Conservation (phyloP, 1,139 yeast species). For the Candida labiduridarum region DNA sequence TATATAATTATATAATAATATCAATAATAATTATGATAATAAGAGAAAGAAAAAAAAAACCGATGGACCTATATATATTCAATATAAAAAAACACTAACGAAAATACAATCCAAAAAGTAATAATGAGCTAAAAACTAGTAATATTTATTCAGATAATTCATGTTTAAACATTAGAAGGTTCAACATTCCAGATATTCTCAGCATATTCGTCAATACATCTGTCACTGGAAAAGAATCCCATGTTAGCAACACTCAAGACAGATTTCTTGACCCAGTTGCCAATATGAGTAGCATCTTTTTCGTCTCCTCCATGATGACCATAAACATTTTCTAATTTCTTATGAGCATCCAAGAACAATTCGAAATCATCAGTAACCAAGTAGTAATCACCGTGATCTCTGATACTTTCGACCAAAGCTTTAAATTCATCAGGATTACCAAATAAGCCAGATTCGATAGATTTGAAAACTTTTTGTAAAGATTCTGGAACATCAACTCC, state of each 20-base stretch:
- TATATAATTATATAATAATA: no score
- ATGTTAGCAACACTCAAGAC: conserved; percentile 85
- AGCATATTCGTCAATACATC: conserved; percentile 91
- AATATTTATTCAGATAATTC: background rate
- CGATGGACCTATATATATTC: background rate
- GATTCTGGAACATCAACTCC: conserved; percentile 57
- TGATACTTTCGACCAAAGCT: conserved; percentile 68
- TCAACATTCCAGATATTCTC: conserved; percentile 92
- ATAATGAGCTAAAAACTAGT: background rate
- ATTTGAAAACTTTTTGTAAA: conserved; percentile 63
- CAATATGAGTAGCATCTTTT: conserved; percentile 53
- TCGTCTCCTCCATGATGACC: conserved; percentile 49
- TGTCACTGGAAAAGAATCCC: conserved; percentile 91
- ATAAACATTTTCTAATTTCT: conserved; percentile 71
- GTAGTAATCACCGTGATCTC: conserved; percentile 80
- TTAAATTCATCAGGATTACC: conserved; percentile 72
- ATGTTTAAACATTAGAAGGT: conserved; percentile 39
- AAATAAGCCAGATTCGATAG: conserved; percentile 69
- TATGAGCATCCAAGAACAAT: conserved; percentile 80
- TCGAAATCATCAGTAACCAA: conserved; percentile 89
- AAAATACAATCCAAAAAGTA: background rate
- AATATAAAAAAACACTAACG: background rate
- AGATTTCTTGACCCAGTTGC: conserved; percentile 74
- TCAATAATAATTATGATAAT: background rate
- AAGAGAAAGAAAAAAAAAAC: background rate